A percentile compares a stretch with the other conserved stretches of the same genome.
Conservation (phyloP, 108 stramenopile genomes). For the Fragilaria crotonensis region DNA sequence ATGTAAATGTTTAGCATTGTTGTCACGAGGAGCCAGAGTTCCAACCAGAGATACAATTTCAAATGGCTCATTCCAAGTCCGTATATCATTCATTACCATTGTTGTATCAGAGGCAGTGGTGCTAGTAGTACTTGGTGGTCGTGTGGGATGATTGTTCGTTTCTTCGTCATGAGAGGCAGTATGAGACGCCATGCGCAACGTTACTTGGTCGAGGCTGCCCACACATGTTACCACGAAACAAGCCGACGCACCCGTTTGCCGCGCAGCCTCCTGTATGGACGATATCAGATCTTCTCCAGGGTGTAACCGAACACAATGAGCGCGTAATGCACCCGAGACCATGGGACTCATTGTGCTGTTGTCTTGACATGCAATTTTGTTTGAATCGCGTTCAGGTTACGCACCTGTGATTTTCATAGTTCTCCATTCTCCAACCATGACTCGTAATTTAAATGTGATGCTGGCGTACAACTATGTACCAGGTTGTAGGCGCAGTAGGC, state of each 20-base stretch:
- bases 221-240: slow-evolving; percentile 64
- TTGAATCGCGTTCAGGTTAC: no score
- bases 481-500: no score
- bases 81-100: slow-evolving; percentile 4
- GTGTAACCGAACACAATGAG: slow-evolving; percentile 47
- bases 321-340: slow-evolving; percentile 28
- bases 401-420: no score
- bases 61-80: slow-evolving; percentile 32
- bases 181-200: slow-evolving; percentile 54
- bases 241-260: slow-evolving; percentile 22
- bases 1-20: slow-evolving; percentile 51
- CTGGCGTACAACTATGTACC: no score
- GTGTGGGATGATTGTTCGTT: not conserved
- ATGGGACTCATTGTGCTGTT: no score
- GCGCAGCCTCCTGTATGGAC: slow-evolving; percentile 32
- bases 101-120: no score
- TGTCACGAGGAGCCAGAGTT: slow-evolving; percentile 29
- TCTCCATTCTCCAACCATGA: no score
- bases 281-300: slow-evolving; percentile 48
- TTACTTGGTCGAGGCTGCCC: slow-evolving; percentile 47
- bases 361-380: no score
- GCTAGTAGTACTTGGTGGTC: no score
- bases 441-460: no score
- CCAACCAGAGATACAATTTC: slow-evolving; percentile 71
- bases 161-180: slow-evolving; percentile 1